A percentile compares a stretch with the other conserved stretches of the same genome.
Evolutionary conservation across 805 yeast genomes (phyloP).

Genomic region (Teunomyces cretensis): DNA sequence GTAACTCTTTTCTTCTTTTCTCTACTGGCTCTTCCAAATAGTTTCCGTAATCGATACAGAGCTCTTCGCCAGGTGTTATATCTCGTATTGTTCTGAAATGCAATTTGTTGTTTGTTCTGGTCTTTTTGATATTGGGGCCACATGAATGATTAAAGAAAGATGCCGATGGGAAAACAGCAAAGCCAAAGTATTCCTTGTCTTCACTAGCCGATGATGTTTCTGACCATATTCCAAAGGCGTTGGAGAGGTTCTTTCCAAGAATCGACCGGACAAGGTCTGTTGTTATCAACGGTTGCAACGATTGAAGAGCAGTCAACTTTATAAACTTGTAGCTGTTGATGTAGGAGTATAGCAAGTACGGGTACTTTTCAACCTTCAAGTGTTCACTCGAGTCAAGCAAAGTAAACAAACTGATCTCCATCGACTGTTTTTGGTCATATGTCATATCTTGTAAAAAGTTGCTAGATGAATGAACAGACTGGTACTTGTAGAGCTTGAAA

Average conservation of each 20-base stretch:
- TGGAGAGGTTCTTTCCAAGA: constrained; percentile 61
- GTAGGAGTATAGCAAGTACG: constrained; percentile 49
- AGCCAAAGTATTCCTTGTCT: constrained; percentile 56
- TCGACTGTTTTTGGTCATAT: not conserved
- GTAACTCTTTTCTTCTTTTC: constrained; percentile 42
- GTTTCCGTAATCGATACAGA: constrained; percentile 64
- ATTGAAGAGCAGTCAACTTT: constrained; percentile 35
- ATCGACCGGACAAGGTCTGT: constrained; percentile 43
- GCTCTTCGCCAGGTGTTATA: constrained; percentile 45
- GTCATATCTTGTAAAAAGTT: not conserved
- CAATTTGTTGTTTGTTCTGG: constrained; percentile 39
- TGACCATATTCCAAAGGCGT: constrained; percentile 72
- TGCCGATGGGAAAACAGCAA: constrained; percentile 58
- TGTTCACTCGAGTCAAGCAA: constrained; percentile 53
- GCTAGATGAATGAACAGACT: not conserved
- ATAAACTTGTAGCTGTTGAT: constrained; percentile 49
- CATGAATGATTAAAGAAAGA: constrained; percentile 72
- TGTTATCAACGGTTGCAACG: constrained; percentile 35
- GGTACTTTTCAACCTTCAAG: constrained; percentile 45
- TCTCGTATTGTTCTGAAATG: constrained; percentile 42
- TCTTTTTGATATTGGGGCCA: constrained; percentile 51
- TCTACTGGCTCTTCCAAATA: constrained; percentile 37
- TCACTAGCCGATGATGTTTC: constrained; percentile 35
- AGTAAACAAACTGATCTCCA: constrained; percentile 33
- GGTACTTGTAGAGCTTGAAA: constrained; percentile 25